Base-by-base conservation (phyloP, 345 rosid species). In the Citrus mangshanensis region DNA sequence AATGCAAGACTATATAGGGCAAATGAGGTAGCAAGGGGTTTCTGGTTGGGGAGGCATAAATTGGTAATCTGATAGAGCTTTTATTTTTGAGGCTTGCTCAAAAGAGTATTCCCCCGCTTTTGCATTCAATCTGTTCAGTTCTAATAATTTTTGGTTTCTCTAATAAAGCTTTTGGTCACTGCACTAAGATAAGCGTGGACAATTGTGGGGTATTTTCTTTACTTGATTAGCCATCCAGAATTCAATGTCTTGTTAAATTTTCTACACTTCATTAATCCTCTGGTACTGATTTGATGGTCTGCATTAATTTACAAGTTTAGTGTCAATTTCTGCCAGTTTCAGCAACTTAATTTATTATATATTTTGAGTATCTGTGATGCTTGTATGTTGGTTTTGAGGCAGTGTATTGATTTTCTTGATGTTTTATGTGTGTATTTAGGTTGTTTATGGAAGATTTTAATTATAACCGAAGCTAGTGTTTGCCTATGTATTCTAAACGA, bases 401-500 rank as follows among this genome's bases (percentile, higher is more conserved):
- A 62, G 70, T 63, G 78, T 73, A 18, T 56, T 66, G 46, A 37
- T 27, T 46, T 61, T 78, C 0, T 42, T 21, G 25, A 22, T 38
- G 28, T 65, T 69, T 70, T 24, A 55, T 10, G 3, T 49, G 27
- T 40, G 32, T 22, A 58, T n/a, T 80, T 77, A 78, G 76, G 49
- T 74, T 73, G 84, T 89, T 82, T 81, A 88, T 91, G 96, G 92
- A 87, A 87, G 85, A 80, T 71, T 61, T 77, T 32, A 65, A 34
- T 19, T 78, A 76, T 67, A 74, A 68, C 9, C 77, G 72, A 69
- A 77, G 78, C 76, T 89, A 91, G 94, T 81, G 68, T 76, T 81
- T 85, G 74, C 81, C 82, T 78, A 97, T 97, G 99, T 89, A 94
- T 93, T 66, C 98, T 5, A 92, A 91, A 84, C 89, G 90, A 84